Percentiles rank a stretch among this genome's conserved stretches.
Evolutionary conservation across 192 early-diverging fungal genomes (phyloP).

Genomic region (Entomortierella lignicola): DNA sequence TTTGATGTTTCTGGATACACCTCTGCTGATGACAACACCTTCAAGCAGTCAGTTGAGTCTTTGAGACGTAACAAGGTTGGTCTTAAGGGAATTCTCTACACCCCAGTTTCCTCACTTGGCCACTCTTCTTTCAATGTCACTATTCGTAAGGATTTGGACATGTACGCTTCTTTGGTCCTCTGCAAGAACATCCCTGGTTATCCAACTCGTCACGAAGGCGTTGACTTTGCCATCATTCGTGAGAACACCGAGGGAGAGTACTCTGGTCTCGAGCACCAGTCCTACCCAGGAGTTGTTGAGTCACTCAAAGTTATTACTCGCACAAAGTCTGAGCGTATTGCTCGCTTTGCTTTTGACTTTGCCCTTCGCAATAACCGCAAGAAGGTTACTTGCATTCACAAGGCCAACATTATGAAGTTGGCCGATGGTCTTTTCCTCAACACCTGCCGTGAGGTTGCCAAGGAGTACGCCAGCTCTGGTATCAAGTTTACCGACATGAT

Average conservation of each 20-base stretch:
- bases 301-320: conserved; percentile 97
- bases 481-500: conserved; percentile 99
- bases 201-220: conserved; percentile 87
- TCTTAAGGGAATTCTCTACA: conserved; percentile 93
- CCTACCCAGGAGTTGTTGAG: conserved; percentile 97
- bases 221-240: conserved; percentile 98
- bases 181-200: conserved; percentile 91
- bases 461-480: conserved; percentile 87
- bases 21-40: conserved; percentile 78
- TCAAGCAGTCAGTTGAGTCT: conserved; percentile 93
- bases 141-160: conserved; percentile 97
- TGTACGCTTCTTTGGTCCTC: conserved; percentile 94
- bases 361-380: conserved; percentile 96
- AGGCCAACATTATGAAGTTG: conserved; percentile 99
- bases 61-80: conserved; percentile 97
- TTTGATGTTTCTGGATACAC: conserved; percentile 95
- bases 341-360: conserved; percentile 98
- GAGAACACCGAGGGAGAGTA: conserved; percentile 99
- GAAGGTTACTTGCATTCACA: conserved; percentile 98
- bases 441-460: conserved; percentile 92
- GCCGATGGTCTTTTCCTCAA: conserved; percentile 98
- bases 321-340: conserved; percentile 98
- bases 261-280: conserved; percentile 97
- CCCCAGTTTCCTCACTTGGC: conserved; percentile 83
- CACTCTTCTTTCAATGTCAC: conserved; percentile 97